phyloP scores from a whole-genome alignment of 768 basidiomycete genomes.

The Suillus decipiens region DNA sequence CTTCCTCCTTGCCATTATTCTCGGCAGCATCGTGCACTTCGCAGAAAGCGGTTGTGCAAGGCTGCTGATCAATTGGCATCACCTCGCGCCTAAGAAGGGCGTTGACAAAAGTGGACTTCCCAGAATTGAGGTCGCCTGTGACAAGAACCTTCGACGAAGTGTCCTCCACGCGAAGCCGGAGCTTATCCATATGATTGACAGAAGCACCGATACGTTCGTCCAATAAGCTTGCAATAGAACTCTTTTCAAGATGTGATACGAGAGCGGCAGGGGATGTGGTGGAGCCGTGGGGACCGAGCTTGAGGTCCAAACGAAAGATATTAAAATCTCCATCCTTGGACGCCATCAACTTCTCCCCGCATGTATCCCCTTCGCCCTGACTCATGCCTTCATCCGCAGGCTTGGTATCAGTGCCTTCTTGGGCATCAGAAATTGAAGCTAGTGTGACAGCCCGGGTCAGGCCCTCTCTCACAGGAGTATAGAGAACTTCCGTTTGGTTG shows the following conservation, averaged over 20 bases:
- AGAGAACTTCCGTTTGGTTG: constrained; percentile 63
- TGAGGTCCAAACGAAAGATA: constrained; percentile 90
- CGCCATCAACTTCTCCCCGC: constrained; percentile 39
- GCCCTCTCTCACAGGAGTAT: constrained; percentile 50
- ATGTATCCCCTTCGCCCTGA: too few relatives aligned
- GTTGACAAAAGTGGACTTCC: constrained; percentile 98
- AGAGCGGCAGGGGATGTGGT: constrained; percentile 65
- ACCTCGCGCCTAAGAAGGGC: constrained; percentile 87
- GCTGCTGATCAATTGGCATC: constrained; percentile 98
- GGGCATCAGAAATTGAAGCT: constrained; percentile 49
- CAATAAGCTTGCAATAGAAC: constrained; percentile 88
- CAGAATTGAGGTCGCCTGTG: constrained; percentile 97
- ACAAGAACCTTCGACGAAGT: constrained; percentile 95
- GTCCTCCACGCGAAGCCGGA: constrained; percentile 85
- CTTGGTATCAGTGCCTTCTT: constrained; percentile 29
- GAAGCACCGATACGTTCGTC: constrained; percentile 81
- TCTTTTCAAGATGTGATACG: constrained; percentile 90
- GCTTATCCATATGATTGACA: constrained; percentile 77
- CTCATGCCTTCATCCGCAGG: constrained; percentile 25
- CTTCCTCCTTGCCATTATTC: constrained; percentile 78
- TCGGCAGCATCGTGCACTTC: constrained; percentile 92
- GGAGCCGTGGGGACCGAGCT: constrained; percentile 76
- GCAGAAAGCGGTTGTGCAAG: constrained; percentile 95
- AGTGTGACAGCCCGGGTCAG: constrained; percentile 62
- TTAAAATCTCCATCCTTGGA: constrained; percentile 66